Evolutionary conservation across 2,329 filamentous ascomycete species (phyloP).

Genomic region (Botrytis sinoallii): DNA sequence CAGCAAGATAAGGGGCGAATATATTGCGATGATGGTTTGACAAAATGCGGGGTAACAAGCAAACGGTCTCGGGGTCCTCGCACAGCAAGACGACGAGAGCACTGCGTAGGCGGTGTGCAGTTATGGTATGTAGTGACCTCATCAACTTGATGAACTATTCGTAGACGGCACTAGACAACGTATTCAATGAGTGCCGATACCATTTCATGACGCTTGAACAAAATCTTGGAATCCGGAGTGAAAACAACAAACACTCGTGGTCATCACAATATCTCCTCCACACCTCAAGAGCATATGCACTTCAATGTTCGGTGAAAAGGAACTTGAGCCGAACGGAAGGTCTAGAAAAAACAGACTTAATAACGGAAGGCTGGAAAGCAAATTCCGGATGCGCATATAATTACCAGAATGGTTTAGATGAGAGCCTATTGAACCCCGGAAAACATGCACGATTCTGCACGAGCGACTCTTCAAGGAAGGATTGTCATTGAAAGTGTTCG

Average conservation of each 20-base stretch:
- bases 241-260: constrained; percentile 2
- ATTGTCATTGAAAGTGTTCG: not conserved
- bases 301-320: not conserved
- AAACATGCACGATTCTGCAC: constrained; percentile 6
- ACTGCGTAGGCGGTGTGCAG: not conserved
- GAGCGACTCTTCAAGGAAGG: constrained; percentile 1
- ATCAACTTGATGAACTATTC: constrained; percentile 3
- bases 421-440: not conserved
- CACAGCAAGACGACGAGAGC: constrained; percentile 4
- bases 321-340: not conserved
- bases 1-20: not conserved
- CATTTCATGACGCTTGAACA: not conserved
- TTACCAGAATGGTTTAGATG: constrained; percentile 1
- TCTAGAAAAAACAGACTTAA: not conserved
- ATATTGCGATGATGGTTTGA: constrained; percentile 4
- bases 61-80: constrained; percentile 13
- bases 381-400: not conserved
- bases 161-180: not conserved
- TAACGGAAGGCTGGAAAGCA: not conserved
- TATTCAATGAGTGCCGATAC: not conserved
- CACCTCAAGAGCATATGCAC: not conserved
- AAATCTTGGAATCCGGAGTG: not conserved
- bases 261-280: not conserved
- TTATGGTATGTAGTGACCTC: not conserved
- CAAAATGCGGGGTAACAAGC: constrained; percentile 5